These are phyloP conservation scores for Stachybotrys echinatus DNA, from an alignment of 2,329 filamentous ascomycete genomes.

Conservation along the genomic window DNA sequence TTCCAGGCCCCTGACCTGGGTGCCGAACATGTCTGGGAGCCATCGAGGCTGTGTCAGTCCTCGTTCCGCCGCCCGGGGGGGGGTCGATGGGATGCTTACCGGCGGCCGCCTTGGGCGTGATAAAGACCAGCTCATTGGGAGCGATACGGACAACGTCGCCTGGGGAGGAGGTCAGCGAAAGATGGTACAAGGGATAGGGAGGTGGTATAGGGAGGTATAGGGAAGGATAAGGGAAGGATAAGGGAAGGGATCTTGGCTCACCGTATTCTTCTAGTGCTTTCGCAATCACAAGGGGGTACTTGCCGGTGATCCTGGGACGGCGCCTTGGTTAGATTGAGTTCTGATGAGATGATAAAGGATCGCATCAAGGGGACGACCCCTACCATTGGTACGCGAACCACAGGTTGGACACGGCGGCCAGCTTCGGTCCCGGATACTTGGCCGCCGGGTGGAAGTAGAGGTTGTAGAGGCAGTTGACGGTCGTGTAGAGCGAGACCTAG, in stretches of 20 bases:
- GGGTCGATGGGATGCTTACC: not conserved
- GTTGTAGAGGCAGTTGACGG: not conserved
- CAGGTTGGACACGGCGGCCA: not conserved
- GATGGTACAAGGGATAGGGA: too few species aligned
- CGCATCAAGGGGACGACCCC: not conserved
- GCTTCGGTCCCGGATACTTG: not conserved
- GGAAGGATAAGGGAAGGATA: too few species aligned
- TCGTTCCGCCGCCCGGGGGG: not conserved
- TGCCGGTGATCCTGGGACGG: not conserved
- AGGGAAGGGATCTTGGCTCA: not conserved
- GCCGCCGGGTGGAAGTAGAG: not conserved
- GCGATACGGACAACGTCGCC: not conserved
- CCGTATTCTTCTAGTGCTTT: not conserved
- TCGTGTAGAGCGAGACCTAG: not conserved
- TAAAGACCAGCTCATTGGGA: not conserved
- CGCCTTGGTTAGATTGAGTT: not conserved
- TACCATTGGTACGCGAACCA: constrained; percentile 1
- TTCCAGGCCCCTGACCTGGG: not conserved
- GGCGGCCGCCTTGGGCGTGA: not conserved
- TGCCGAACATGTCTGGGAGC: not conserved
- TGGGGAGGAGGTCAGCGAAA: not conserved
- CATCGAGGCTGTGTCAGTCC: not conserved
- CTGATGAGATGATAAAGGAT: not conserved
- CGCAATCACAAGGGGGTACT: not conserved
- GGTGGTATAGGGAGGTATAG: too few species aligned